Evolutionary conservation across 139 green algal genomes (phyloP).

Genomic region (Ettlia oleoabundans): DNA sequence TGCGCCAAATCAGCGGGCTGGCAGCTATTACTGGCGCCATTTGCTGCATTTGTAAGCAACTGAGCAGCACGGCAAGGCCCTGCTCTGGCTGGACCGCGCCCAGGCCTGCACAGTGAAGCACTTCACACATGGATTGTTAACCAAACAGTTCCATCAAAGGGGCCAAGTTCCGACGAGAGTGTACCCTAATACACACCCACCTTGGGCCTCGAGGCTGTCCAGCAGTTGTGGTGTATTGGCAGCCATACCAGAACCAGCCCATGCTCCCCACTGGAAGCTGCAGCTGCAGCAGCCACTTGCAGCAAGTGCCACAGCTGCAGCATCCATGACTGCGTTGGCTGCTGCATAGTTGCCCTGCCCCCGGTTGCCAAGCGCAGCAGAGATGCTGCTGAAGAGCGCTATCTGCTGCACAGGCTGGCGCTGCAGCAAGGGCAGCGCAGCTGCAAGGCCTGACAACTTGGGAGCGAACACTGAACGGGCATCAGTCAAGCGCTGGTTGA

Average conservation of each 20-base stretch:
- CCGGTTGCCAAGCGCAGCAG: constrained; percentile 36
- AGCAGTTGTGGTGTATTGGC: constrained; percentile 24
- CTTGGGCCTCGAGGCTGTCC: constrained; percentile 60
- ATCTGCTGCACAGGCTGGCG: constrained; percentile 3
- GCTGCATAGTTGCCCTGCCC: constrained; percentile 63
- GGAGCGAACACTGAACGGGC: constrained; percentile 51
- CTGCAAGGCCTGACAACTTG: constrained; percentile 47
- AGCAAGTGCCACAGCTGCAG: neutral
- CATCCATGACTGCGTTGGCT: constrained; percentile 50
- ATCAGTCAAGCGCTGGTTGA: constrained; percentile 47
- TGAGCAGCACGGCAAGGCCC: constrained; percentile 35
- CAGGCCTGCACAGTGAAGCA: constrained; percentile 67
- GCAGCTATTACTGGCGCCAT: neutral
- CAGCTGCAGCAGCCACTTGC: constrained; percentile 1
- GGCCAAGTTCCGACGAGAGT: no score
- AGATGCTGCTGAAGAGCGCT: constrained; percentile 46
- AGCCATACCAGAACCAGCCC: constrained; percentile 79
- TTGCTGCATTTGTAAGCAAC: constrained; percentile 48
- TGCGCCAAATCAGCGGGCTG: constrained; percentile 26
- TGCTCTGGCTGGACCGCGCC: constrained; percentile 1
- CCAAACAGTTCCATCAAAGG: no score
- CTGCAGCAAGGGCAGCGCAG: constrained; percentile 14
- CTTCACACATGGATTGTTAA: no score
- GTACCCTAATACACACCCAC: no score
- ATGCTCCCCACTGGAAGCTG: constrained; percentile 56